Evolutionary conservation across 2,329 filamentous ascomycete genomes (phyloP).

Genomic region (Cytospora paraplurivora): DNA sequence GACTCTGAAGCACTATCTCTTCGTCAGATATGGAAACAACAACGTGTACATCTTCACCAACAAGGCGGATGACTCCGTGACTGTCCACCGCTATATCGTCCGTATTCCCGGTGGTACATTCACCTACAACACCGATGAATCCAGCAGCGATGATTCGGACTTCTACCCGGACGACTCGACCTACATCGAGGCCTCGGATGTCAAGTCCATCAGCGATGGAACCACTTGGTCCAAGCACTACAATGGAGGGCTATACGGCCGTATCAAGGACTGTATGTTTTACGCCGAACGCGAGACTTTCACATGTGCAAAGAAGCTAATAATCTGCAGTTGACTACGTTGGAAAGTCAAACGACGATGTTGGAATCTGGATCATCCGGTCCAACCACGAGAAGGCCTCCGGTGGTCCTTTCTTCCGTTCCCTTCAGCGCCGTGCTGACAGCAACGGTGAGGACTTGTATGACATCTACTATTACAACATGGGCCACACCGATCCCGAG

Average conservation of each 20-base stretch:
- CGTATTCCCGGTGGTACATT: conserved; percentile 38
- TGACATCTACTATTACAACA: conserved; percentile 48
- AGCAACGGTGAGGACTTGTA: conserved; percentile 43
- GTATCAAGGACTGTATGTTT: conserved; percentile 38
- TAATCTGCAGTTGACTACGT: conserved; percentile 40
- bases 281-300: not conserved
- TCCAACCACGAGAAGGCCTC: conserved; percentile 47
- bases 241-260: conserved; percentile 42
- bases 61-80: conserved; percentile 43
- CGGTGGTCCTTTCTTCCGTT: conserved; percentile 43
- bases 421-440: conserved; percentile 41
- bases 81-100: conserved; percentile 44
- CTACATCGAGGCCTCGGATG: conserved; percentile 39
- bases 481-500: conserved; percentile 46
- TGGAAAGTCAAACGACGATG: conserved; percentile 40
- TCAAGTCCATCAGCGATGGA: conserved; percentile 35
- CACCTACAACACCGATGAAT: conserved; percentile 29
- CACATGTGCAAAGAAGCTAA: too few relatives aligned
- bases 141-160: conserved; percentile 28
- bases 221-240: conserved; percentile 46
- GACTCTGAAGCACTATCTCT: conserved; percentile 40
- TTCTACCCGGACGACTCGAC: conserved; percentile 40
- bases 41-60: conserved; percentile 48
- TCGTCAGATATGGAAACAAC: conserved; percentile 41
- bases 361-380: conserved; percentile 43